Percentiles rank a stretch among this genome's conserved stretches.
Evolutionary conservation across 78 protist species (phyloP).

Genomic region (Monosiga brevicollis): DNA sequence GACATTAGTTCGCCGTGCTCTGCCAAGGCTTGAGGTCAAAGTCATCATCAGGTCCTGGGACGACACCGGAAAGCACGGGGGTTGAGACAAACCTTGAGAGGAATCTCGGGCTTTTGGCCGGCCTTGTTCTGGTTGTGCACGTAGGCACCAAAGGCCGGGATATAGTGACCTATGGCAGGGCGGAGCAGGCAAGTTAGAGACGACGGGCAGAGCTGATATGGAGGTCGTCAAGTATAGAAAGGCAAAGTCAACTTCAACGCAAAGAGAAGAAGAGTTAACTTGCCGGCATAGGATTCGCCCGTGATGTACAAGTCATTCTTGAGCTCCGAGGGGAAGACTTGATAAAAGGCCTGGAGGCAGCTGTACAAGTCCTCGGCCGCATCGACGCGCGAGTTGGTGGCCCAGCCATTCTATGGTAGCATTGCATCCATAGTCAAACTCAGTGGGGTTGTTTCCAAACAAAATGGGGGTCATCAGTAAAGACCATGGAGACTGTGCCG

Average conservation of each 20-base stretch:
- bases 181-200: neutral
- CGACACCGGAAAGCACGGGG: too few relatives aligned
- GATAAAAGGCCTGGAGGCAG: conserved; percentile 28
- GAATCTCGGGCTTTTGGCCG: neutral
- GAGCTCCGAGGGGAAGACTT: conserved; percentile 21
- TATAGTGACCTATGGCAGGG: neutral
- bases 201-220: neutral
- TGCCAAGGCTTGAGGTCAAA: too few relatives aligned
- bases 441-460: too few relatives aligned
- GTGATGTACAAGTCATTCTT: conserved; percentile 31
- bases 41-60: too few relatives aligned
- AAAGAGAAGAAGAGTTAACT: conserved; percentile 16
- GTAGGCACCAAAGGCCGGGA: neutral
- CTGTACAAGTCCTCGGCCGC: conserved; percentile 11
- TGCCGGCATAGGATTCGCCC: conserved; percentile 61
- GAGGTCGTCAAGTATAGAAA: too few relatives aligned
- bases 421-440: too few relatives aligned
- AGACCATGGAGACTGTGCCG: too few relatives aligned
- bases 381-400: neutral
- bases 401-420: too few relatives aligned
- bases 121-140: neutral
- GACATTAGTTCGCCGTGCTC: too few relatives aligned
- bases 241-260: too few relatives aligned
- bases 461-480: too few relatives aligned
- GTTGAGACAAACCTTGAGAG: too few relatives aligned